Conservation (phyloP, 768 basidiomycete genomes). For the Boletus sp. region DNA sequence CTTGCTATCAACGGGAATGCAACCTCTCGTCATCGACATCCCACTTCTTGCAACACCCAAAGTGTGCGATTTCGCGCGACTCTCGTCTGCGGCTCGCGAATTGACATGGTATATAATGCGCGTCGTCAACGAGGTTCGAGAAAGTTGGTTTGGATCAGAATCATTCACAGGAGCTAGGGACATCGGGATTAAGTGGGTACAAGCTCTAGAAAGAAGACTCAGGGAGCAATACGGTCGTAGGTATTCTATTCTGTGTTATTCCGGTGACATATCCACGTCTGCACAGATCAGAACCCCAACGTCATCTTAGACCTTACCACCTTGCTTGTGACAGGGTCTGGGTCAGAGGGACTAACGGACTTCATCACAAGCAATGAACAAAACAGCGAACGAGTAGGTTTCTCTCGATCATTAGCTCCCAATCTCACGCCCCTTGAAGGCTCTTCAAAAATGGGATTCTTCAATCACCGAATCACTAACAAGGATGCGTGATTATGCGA, state of each 20-base stretch:
- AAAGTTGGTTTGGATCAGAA: conserved; percentile 71
- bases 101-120: conserved; percentile 71
- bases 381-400: conserved; percentile 74
- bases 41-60: conserved; percentile 56
- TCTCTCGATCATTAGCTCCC: conserved; percentile 6
- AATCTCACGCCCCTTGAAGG: conserved; percentile 43
- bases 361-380: conserved; percentile 77
- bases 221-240: conserved; percentile 65
- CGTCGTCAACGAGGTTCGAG: conserved; percentile 69
- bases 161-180: conserved; percentile 65
- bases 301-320: conserved; percentile 70
- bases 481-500: conserved; percentile 71
- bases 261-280: conserved; percentile 12
- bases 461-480: conserved; percentile 67
- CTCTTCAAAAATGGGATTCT: conserved; percentile 80
- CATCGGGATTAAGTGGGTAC: conserved; percentile 71
- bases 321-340: conserved; percentile 66
- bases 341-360: conserved; percentile 69
- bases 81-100: conserved; percentile 68
- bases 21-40: conserved; percentile 49
- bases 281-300: conserved; percentile 56
- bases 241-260: conserved; percentile 25
- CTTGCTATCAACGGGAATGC: conserved; percentile 25
- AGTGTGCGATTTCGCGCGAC: conserved; percentile 66
- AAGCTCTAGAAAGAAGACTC: conserved; percentile 61